Evolutionary conservation across 1,284 basidiomycete species (phyloP), one percentile per base, ranked within the genome.

Genomic region (Sporisorium sorghi): DNA sequence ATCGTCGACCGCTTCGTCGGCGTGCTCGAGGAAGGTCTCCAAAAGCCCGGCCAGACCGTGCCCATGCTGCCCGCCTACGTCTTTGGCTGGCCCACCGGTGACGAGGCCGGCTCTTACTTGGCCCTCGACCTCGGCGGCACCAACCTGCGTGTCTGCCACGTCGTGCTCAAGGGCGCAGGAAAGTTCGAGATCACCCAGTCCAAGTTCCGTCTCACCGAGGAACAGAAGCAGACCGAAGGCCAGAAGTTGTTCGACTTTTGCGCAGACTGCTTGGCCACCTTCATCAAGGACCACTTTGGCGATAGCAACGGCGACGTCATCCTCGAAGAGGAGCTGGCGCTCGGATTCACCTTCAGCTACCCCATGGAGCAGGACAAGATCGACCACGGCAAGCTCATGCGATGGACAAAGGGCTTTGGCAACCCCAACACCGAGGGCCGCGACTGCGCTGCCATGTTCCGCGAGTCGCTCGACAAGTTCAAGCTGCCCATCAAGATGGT

Each of bases 351-450:
- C 37, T 93, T 95, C 69, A 81, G 91, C 86, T 57, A 55, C 59
- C 57, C 52, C 28, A 63, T 73, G 52, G 55, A 51, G 35, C 96
- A 99, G 88, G 89, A 92, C 42, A 88, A 89, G 54, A 99, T 99
- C 80, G 94, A 99, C 85, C 94, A 98, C 80, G 97, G 94, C 49
- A 90, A 90, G 75, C 90, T 99, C 46, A 93, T 98, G 78, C 92
- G 95, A 35, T 99, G 97, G 96, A 99, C 97, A 47, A 99, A 99
- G 86, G 97, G 96, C 74, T 99, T 99, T 81, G 94, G 94, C 39
- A 93, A 93, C 1, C 86, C 90, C 7, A 94, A 95, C 84, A 94
- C 93, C 21, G 97, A 99, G 86, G 95, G 94, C 15, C 87, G 89
- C 60, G 93, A 99, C 84, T 94, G 96, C 32, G 94, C 92, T 6